Evolutionary conservation across 2,329 filamentous ascomycete species (phyloP), one percentile per base, ranked within the genome.

Genomic region (Monilinia fructicola): DNA sequence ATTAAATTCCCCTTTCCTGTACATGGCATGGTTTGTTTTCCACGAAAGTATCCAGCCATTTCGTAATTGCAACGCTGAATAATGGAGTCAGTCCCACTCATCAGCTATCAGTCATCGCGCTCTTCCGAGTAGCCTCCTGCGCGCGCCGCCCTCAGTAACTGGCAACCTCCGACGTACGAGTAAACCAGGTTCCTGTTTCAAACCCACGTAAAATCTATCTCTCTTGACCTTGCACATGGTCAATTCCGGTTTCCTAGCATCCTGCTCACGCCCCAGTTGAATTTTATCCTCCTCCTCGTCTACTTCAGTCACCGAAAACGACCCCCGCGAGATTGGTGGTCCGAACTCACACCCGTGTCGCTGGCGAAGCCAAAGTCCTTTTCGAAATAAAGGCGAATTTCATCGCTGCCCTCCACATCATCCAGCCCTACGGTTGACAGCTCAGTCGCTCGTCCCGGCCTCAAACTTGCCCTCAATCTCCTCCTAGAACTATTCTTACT

Each of bases 401-500:
- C 60, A 5, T 69, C 35, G 54, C 64, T 60, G 11, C 61, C 64
- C 10, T 60, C 61, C 6, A 64, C 58, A 40, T 66, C 67, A 12
- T 54, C 53, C n/a, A 56, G 44, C 11, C 72, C 59, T 38, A 68
- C 62, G 26, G 68, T 68, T 26, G 74, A 63, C n/a, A 65, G 65
- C 1, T 73, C 73, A 0, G 73, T 74, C 52, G 74, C 72, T 59
- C 73, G 71, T 2, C 74, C 74, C 4, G 74, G 74, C 69, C 74
- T 74, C 11, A 76, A 71, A 2, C 70, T 73, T 16, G 73, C 74
- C 6, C 74, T 67, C 42, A 76, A 73, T 12, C 73, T 68, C 18
- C 71, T 74, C 63, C 72, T 73, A 4, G 73, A 73, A 56, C 69
- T 69, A 16, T 68, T 69, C 11, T 71, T 72, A 54, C 71, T 74